Evolutionary conservation across 176 grass and related monocot genomes (phyloP), one percentile per base, ranked within the genome.

Genomic region (Themeda triandra): DNA sequence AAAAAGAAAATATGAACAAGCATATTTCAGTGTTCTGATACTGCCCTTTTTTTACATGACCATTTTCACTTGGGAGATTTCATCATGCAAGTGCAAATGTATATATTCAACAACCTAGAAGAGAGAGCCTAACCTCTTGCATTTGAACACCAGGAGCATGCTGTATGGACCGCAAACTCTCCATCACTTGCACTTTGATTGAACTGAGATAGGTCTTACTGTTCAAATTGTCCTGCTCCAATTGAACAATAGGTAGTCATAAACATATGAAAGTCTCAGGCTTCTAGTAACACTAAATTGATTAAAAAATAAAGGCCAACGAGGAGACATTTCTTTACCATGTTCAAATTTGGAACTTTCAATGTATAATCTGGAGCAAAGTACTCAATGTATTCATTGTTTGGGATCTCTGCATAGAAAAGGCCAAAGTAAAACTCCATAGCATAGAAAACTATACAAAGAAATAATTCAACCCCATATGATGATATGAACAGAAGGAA

Each of bases 61-160:
- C 36, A 35, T 13, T 71, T 73, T 39, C 15, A 28, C 10, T 23
- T 65, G 30, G 67, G 31, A 66, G 23, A 10, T 65, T 77, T 23
- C 42, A 44, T 19, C 74, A 69, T 73, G 73, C 9, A 77, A 76
- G 10, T 65, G 45, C 13, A 24, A 77, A 51, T 56, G 53, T 19
- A 71, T 62, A 48, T 27, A 80, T 41, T 35, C 35, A 86, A 86
- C 67, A 49, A 58, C 32, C 8, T 15, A 63, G 14, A 7, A 29
- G 6, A 49, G 12, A 39, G 60, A 88, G 48, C 62, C 75, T 83
- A 75, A 86, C 96, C 93, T 98, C 96, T 66, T 98, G 96, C 96
- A 98, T 98, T 89, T 98, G 96, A 90, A 98, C 93, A 9, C 96
- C 80, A 75, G 96, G 93, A 79, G 96, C 96, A 83, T 98, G 96